Evolutionary conservation across 768 basidiomycete species (phyloP).

Genomic region (Ramaria sp.): DNA sequence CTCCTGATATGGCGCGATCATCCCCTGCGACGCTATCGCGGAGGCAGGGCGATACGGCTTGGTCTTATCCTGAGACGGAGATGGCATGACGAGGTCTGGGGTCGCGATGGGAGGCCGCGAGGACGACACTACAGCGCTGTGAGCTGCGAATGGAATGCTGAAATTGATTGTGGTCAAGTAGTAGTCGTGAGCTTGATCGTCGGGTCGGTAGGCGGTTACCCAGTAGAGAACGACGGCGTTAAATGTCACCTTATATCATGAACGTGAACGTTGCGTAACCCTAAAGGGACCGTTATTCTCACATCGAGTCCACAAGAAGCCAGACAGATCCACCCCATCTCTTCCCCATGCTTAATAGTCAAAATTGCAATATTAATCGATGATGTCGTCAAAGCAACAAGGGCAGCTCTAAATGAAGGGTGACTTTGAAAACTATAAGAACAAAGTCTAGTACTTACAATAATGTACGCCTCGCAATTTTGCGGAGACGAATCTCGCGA

Average conservation of each 20-base stretch:
- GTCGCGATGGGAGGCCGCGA: neutral
- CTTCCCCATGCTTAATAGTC: slow-evolving; percentile 31
- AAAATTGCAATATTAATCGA: slow-evolving; percentile 36
- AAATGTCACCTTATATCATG: slow-evolving; percentile 27
- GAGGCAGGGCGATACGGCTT: neutral
- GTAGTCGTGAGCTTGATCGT: neutral
- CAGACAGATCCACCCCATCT: slow-evolving; percentile 40
- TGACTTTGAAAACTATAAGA: neutral
- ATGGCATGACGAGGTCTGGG: neutral
- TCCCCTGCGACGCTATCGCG: neutral
- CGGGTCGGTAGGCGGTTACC: slow-evolving; percentile 24
- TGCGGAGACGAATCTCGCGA: slow-evolving; percentile 23
- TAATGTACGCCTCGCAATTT: slow-evolving; percentile 31
- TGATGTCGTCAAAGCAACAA: slow-evolving; percentile 37
- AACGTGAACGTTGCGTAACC: neutral
- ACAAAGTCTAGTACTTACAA: slow-evolving; percentile 20
- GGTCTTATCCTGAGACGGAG: neutral
- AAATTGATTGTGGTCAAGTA: slow-evolving; percentile 5
- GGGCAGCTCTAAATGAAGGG: slow-evolving; percentile 26
- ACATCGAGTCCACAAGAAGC: slow-evolving; percentile 30
- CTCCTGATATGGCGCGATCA: neutral
- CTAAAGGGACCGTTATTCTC: neutral
- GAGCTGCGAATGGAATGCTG: neutral
- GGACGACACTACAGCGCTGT: neutral
- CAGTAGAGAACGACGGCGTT: slow-evolving; percentile 38